Conservation (phyloP, 2,329 filamentous ascomycete genomes). For the Neonectria coccinea region DNA sequence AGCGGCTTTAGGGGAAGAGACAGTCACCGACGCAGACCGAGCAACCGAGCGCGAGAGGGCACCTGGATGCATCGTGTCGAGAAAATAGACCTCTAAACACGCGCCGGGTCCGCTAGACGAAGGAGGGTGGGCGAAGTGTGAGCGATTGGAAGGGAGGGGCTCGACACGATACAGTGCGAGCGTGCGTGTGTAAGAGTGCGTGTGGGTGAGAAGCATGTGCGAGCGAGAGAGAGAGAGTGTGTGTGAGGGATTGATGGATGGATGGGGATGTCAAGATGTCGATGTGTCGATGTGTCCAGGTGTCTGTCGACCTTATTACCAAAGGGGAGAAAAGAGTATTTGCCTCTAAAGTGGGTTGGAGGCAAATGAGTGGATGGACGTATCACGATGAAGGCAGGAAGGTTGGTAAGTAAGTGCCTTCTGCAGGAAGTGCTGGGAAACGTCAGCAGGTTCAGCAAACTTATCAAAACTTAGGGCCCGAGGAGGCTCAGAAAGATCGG, state of each 20-base stretch:
- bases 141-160: slow-evolving; percentile 9
- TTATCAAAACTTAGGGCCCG: too few relatives aligned
- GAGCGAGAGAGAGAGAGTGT: slow-evolving; percentile 10
- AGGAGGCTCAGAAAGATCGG: too few relatives aligned
- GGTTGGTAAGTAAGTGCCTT: background rate
- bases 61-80: slow-evolving; percentile 10
- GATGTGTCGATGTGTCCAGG: background rate
- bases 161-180: slow-evolving; percentile 22
- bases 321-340: background rate
- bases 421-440: background rate
- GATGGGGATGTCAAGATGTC: background rate
- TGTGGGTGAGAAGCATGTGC: slow-evolving; percentile 12
- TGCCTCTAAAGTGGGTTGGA: background rate
- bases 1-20: background rate
- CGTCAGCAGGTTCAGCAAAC: background rate
- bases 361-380: background rate
- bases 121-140: slow-evolving; percentile 18
- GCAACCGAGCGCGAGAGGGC: slow-evolving; percentile 17
- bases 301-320: too few relatives aligned
- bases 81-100: slow-evolving; percentile 20
- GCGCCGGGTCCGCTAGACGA: slow-evolving; percentile 22
- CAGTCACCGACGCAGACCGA: slow-evolving; percentile 21
- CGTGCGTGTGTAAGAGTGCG: background rate
- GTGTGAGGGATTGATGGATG: slow-evolving; percentile 17
- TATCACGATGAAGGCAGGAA: background rate